Evolutionary conservation across 2,329 filamentous ascomycete genomes (phyloP).

Genomic region (Beauveria bassiana): DNA sequence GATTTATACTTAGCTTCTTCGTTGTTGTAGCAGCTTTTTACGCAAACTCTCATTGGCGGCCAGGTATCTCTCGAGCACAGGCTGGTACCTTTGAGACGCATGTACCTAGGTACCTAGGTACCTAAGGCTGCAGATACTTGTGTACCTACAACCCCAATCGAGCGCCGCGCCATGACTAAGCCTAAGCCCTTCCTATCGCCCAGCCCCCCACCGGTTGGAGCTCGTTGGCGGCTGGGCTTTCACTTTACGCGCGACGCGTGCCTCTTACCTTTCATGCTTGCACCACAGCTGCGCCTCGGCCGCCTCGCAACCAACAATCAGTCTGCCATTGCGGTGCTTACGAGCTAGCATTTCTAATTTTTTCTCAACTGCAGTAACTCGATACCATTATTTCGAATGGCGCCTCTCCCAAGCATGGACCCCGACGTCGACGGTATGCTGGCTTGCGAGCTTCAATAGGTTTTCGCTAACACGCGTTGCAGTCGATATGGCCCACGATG

Average conservation of each 20-base stretch:
- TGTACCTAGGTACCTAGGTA: not conserved
- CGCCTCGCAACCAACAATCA: not conserved
- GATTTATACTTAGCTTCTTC: too few relatives aligned
- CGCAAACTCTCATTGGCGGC: too few relatives aligned
- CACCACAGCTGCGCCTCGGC: not conserved
- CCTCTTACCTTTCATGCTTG: constrained; percentile 23
- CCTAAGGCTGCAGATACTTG: not conserved
- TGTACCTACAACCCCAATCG: not conserved
- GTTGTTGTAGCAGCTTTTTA: too few relatives aligned
- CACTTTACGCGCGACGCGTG: constrained; percentile 34
- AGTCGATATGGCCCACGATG: constrained; percentile 48
- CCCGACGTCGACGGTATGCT: constrained; percentile 29
- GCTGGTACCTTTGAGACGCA: too few relatives aligned
- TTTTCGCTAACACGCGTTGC: constrained; percentile 1
- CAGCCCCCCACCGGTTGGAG: not conserved
- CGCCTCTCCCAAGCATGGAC: constrained; percentile 27
- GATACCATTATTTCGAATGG: constrained; percentile 19
- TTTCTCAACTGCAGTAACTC: not conserved
- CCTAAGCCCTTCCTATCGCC: not conserved
- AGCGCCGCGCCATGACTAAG: constrained; percentile 4
- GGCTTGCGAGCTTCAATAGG: constrained; percentile 1
- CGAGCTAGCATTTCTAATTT: not conserved
- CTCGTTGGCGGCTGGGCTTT: constrained; percentile 7
- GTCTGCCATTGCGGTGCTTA: not conserved
- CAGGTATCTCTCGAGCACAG: too few relatives aligned